Conservation (phyloP, 805 yeast genomes). For the Priceomyces medius region DNA sequence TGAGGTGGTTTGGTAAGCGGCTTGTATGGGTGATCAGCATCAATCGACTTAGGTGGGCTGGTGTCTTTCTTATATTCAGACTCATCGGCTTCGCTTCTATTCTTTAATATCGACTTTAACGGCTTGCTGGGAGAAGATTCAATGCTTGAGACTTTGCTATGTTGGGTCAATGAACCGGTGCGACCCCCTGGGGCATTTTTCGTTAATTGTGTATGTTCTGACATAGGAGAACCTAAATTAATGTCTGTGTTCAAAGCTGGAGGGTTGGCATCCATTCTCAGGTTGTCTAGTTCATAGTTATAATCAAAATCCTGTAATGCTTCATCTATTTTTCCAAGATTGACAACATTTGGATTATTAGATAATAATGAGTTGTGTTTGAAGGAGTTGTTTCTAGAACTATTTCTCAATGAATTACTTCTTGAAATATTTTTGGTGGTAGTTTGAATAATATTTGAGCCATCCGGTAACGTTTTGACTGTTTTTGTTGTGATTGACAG, state of each 20-base stretch:
- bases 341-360: conserved; percentile 16
- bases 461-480: conserved; percentile 32
- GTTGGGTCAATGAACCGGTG: not conserved
- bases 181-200: conserved; percentile 2
- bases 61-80: conserved; percentile 10
- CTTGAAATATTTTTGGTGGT: conserved; percentile 41
- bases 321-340: conserved; percentile 41
- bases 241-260: not conserved
- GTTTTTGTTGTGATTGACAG: conserved; percentile 13
- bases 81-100: conserved; percentile 11
- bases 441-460: conserved; percentile 43
- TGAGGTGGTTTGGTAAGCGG: conserved; percentile 12
- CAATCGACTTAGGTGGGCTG: not conserved
- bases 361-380: conserved; percentile 17
- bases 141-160: not conserved
- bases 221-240: conserved; percentile 8
- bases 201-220: not conserved
- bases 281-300: conserved; percentile 35
- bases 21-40: conserved; percentile 19
- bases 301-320: conserved; percentile 44
- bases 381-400: conserved; percentile 32
- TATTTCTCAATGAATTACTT: conserved; percentile 25
- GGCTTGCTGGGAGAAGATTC: conserved; percentile 23
- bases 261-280: conserved; percentile 2
- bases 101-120: conserved; percentile 37